Conservation (phyloP, 805 yeast genomes). For the Cephaloascus fragrans region DNA sequence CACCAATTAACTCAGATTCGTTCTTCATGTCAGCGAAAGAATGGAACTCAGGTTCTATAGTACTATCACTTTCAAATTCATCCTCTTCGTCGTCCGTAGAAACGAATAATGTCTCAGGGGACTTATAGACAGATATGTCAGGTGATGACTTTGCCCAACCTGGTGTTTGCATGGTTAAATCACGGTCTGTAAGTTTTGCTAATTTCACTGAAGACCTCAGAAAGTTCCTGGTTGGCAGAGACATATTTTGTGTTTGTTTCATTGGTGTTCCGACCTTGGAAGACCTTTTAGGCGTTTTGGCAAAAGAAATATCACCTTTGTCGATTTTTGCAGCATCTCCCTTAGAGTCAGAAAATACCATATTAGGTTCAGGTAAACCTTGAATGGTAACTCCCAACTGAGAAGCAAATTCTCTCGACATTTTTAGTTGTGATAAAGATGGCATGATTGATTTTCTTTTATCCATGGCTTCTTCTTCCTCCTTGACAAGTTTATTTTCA, state of each 20-base stretch:
- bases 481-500: neutral
- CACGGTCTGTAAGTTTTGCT: no score
- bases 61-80: neutral
- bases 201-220: no score
- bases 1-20: neutral
- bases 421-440: constrained; percentile 17
- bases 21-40: neutral
- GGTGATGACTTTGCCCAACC: no score
- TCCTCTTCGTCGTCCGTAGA: neutral
- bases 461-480: neutral
- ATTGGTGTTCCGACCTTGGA: no score
- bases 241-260: neutral
- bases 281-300: neutral
- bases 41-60: neutral
- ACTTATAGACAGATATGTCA: neutral
- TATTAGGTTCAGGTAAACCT: constrained; percentile 12
- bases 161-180: no score
- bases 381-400: constrained; percentile 17
- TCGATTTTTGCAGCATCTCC: no score
- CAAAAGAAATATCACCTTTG: constrained; percentile 5
- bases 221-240: no score
- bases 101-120: neutral
- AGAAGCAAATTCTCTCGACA: constrained; percentile 23
- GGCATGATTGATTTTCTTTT: constrained; percentile 17
- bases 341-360: no score